Evolutionary conservation across 331 rosid species (phyloP).

Genomic region (Arachis monticola): DNA sequence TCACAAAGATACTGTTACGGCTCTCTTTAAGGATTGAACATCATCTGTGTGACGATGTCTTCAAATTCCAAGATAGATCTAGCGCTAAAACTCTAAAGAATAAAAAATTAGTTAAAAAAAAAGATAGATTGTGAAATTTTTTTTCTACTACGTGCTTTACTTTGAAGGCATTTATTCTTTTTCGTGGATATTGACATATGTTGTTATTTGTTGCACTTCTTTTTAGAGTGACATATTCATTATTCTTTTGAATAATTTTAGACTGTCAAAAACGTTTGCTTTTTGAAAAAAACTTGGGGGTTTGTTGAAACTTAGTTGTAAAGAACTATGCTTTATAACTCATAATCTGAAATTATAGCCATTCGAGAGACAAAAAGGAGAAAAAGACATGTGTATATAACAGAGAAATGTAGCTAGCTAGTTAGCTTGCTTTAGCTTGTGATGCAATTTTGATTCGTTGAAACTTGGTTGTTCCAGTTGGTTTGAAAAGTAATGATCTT

Average conservation of each 20-base stretch:
- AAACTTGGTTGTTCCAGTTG: conserved; percentile 49
- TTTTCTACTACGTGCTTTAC: conserved; percentile 6
- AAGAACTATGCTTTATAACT: conserved; percentile 39
- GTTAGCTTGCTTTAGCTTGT: conserved; percentile 40
- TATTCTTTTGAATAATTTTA: conserved; percentile 17
- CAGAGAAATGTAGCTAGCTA: conserved; percentile 5
- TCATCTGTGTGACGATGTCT: neutral
- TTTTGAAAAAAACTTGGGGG: conserved; percentile 29
- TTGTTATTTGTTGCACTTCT: conserved; percentile 31
- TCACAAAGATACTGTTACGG: conserved; percentile 14
- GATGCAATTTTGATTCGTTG: conserved; percentile 46
- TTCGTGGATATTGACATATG: conserved; percentile 8
- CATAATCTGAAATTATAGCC: conserved; percentile 19
- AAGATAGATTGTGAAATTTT: neutral
- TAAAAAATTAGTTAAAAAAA: neutral
- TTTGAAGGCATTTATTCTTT: conserved; percentile 29
- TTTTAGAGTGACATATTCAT: conserved; percentile 29
- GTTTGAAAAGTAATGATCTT: conserved; percentile 36
- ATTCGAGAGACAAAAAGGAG: neutral
- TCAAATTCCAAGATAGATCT: conserved; percentile 31
- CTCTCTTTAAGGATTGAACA: conserved; percentile 2
- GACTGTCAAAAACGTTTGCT: conserved; percentile 31
- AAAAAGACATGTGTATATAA: conserved; percentile 11
- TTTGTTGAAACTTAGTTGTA: conserved; percentile 44
- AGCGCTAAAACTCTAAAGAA: neutral